These are phyloP conservation scores for Turritis glabra DNA, from an alignment of 345 rosid genomes.

Conservation along the genomic window DNA sequence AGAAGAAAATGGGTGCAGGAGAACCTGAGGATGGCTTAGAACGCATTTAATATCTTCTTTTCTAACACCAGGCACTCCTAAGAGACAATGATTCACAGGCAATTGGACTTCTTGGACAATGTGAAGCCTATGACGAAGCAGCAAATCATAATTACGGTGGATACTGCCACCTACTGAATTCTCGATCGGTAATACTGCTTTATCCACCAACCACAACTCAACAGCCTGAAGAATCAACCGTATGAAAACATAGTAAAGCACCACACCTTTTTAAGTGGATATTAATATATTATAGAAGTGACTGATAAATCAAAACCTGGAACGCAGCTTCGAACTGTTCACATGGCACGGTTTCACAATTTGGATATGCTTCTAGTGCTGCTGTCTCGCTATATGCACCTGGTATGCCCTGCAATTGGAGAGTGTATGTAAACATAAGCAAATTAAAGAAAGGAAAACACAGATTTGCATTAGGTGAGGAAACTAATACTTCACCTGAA, in stretches of 20 bases:
- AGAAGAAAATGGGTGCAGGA: neutral
- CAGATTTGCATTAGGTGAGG: slow-evolving; percentile 4
- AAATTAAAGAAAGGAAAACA: slow-evolving; percentile 17
- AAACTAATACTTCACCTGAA: slow-evolving; percentile 58
- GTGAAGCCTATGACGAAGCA: slow-evolving; percentile 92
- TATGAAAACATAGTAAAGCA: slow-evolving; percentile 18
- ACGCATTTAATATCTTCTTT: slow-evolving; percentile 72
- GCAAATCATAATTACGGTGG: slow-evolving; percentile 92
- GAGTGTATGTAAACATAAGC: slow-evolving; percentile 26
- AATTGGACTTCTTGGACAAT: slow-evolving; percentile 89
- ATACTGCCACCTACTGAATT: slow-evolving; percentile 92
- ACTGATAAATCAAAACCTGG: slow-evolving; percentile 50
- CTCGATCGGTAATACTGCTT: slow-evolving; percentile 91
- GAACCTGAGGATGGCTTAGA: slow-evolving; percentile 92
- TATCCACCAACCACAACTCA: slow-evolving; percentile 91
- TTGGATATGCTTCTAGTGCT: slow-evolving; percentile 81
- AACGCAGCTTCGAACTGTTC: slow-evolving; percentile 84
- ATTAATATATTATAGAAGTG: slow-evolving; percentile 12
- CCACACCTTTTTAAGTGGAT: neutral
- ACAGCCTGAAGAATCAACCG: slow-evolving; percentile 65
- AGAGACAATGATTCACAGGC: slow-evolving; percentile 80
- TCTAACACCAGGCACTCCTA: slow-evolving; percentile 70
- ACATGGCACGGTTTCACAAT: slow-evolving; percentile 89
- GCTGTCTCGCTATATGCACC: slow-evolving; percentile 97
- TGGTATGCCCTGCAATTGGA: slow-evolving; percentile 63